A percentile compares a stretch with the other conserved stretches of the same genome.
Conservation (phyloP, 164 flowering plant genomes). For the Liriodendron chinense region DNA sequence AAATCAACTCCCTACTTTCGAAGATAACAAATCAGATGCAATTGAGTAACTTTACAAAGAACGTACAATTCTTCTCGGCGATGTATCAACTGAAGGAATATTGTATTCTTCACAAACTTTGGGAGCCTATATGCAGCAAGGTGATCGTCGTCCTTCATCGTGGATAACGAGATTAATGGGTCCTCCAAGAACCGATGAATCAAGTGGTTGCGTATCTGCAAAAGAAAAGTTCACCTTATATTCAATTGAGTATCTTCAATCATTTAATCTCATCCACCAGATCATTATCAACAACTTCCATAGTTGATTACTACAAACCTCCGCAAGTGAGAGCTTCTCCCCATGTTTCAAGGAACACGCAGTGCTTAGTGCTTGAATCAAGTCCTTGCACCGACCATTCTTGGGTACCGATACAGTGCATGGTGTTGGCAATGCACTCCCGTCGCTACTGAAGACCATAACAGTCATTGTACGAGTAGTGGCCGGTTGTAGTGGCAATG, state of each 20-base stretch:
- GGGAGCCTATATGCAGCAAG: constrained; percentile 82
- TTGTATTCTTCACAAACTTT: constrained; percentile 46
- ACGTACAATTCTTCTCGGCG: constrained; percentile 81
- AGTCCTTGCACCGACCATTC: constrained; percentile 87
- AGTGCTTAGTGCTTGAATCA: constrained; percentile 67
- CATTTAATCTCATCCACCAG: neutral
- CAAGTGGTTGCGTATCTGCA: constrained; percentile 67
- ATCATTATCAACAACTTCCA: neutral
- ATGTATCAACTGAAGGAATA: constrained; percentile 71
- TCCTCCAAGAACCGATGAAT: constrained; percentile 81
- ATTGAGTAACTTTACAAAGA: neutral
- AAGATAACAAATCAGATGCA: no score
- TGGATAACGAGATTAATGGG: constrained; percentile 62
- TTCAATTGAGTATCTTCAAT: neutral
- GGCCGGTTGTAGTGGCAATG: constrained; percentile 85
- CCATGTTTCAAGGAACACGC: constrained; percentile 61
- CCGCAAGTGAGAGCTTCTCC: constrained; percentile 87
- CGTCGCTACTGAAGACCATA: constrained; percentile 76
- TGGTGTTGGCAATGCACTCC: constrained; percentile 64
- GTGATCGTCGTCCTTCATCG: constrained; percentile 88
- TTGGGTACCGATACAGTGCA: constrained; percentile 79
- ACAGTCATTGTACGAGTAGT: constrained; percentile 75
- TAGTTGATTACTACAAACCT: constrained; percentile 42
- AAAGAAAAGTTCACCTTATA: constrained; percentile 8
- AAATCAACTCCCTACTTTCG: neutral